Percentiles rank a stretch among this genome's conserved stretches.
Conservation (phyloP, 441 rosid species). For the Rhodomyrtus psidioides region DNA sequence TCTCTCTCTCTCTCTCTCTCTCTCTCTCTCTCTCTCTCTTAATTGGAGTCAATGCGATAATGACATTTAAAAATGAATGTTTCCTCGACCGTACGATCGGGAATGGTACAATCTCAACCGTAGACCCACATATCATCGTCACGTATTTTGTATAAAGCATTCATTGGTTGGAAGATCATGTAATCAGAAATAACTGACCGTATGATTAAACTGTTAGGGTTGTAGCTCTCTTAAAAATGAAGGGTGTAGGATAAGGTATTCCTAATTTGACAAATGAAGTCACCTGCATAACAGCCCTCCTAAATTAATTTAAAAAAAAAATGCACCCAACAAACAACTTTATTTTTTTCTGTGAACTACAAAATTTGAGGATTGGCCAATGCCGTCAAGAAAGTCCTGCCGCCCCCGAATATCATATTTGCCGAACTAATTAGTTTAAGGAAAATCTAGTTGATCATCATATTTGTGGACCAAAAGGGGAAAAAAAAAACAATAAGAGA, state of each 20-base stretch:
- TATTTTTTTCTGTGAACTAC: not conserved
- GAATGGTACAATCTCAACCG: too few relatives aligned
- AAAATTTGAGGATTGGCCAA: not conserved
- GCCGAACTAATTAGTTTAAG: not conserved
- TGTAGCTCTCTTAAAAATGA: not conserved
- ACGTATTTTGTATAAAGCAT: too few relatives aligned
- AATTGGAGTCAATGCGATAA: not conserved
- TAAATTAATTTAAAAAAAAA: not conserved
- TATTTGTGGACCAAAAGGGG: not conserved
- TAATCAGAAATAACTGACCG: too few relatives aligned
- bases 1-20: not conserved
- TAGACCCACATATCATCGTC: too few relatives aligned
- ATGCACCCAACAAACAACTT: not conserved
- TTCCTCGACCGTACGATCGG: too few relatives aligned
- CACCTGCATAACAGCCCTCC: not conserved
- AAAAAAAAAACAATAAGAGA: not conserved
- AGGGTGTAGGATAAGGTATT: not conserved
- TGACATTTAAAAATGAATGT: not conserved
- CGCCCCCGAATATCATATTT: not conserved
- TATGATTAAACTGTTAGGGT: too few relatives aligned
- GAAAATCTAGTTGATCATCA: not conserved
- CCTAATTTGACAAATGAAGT: not conserved
- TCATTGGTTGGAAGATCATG: too few relatives aligned
- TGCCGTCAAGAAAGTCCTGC: not conserved
- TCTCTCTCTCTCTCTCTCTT: not conserved